Evolutionary conservation across 768 basidiomycete genomes (phyloP).

Genomic region (Agaricus bisporus): DNA sequence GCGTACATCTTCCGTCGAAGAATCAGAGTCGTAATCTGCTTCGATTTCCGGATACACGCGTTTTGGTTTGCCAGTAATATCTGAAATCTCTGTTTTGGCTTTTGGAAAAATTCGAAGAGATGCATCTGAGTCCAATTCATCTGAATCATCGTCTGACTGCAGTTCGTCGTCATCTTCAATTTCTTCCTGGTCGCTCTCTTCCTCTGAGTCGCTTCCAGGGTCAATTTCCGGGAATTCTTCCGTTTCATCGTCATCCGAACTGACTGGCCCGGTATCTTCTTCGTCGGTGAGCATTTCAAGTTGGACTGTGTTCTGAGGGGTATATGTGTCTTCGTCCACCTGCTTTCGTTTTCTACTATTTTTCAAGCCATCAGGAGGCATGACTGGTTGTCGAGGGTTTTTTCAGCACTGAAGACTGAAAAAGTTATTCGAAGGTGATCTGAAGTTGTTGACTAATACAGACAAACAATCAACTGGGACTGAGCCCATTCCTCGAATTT

Average conservation of each 20-base stretch:
- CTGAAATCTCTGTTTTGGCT: constrained; percentile 64
- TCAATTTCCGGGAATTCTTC: constrained; percentile 75
- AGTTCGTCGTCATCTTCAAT: constrained; percentile 31
- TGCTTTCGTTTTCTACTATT: constrained; percentile 56
- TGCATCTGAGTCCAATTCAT: constrained; percentile 34
- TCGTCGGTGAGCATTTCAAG: constrained; percentile 77
- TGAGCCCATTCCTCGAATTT: too few relatives aligned
- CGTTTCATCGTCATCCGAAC: constrained; percentile 50
- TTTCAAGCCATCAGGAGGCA: constrained; percentile 29
- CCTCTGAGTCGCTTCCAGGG: constrained; percentile 45
- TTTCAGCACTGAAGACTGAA: constrained; percentile 8
- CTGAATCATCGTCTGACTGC: constrained; percentile 35
- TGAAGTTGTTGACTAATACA: too few relatives aligned
- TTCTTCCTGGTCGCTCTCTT: constrained; percentile 34
- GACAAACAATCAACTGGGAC: too few relatives aligned
- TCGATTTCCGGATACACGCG: constrained; percentile 84
- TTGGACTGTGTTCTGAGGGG: constrained; percentile 34
- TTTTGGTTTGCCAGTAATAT: constrained; percentile 82
- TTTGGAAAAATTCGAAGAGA: constrained; percentile 54
- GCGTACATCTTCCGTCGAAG: constrained; percentile 86
- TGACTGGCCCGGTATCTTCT: constrained; percentile 42
- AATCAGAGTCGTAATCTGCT: constrained; percentile 87
- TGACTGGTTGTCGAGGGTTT: constrained; percentile 9
- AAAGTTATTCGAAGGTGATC: constrained; percentile 12
- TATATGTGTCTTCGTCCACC: constrained; percentile 30